Conservation (phyloP, 345 rosid species). For the Salix brachista region DNA sequence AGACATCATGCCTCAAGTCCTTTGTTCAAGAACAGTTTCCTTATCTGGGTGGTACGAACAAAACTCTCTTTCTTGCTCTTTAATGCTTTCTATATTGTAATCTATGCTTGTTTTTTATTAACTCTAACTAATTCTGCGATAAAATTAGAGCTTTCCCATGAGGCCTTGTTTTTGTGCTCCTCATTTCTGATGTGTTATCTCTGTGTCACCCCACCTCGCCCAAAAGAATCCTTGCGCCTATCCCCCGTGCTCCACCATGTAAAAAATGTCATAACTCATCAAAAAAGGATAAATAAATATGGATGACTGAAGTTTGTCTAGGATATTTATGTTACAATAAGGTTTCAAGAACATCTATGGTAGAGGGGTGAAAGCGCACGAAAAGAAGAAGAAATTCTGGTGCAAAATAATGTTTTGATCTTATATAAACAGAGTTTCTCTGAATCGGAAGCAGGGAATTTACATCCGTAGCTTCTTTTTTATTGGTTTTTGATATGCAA, state of each 20-base stretch:
- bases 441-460: neutral
- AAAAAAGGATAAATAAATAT: neutral
- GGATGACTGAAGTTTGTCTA: neutral
- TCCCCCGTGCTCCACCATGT: neutral
- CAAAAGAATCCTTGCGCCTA: neutral
- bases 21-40: slow-evolving; percentile 46
- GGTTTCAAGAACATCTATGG: neutral
- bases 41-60: slow-evolving; percentile 79
- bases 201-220: neutral
- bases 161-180: neutral
- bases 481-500: neutral
- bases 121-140: neutral
- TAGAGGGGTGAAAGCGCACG: too few relatives aligned
- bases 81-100: neutral
- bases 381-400: too few relatives aligned
- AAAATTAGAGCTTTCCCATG: too few relatives aligned
- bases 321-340: neutral
- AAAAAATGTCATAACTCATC: neutral
- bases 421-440: neutral
- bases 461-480: neutral
- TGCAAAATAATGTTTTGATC: neutral
- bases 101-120: neutral
- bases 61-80: slow-evolving; percentile 8
- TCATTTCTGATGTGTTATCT: neutral
- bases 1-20: slow-evolving; percentile 61